These are phyloP conservation scores for Wolfiporia cocos DNA, from an alignment of 1,284 basidiomycete species.

Conservation along the genomic window DNA sequence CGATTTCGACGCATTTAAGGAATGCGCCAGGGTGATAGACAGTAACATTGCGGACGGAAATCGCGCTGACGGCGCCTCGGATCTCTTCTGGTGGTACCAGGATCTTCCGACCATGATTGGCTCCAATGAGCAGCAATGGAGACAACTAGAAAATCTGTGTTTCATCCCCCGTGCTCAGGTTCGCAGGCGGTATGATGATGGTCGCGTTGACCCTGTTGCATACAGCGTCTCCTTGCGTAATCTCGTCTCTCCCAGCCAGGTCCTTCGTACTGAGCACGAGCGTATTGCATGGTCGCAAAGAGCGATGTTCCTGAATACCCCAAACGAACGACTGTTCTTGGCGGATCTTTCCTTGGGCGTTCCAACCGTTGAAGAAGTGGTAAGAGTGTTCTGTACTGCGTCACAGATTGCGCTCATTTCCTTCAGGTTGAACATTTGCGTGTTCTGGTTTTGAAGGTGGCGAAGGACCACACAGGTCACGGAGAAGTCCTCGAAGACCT, in stretches of 20 bases:
- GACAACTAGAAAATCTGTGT: slow-evolving; percentile 23
- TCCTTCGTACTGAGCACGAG: slow-evolving; percentile 30
- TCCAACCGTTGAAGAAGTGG: slow-evolving; percentile 35
- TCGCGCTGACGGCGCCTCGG: slow-evolving; percentile 15
- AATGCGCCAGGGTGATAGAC: slow-evolving; percentile 7
- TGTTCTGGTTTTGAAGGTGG: slow-evolving; percentile 22
- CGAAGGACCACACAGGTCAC: slow-evolving; percentile 18
- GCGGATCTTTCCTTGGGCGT: slow-evolving; percentile 31
- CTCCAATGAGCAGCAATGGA: slow-evolving; percentile 23
- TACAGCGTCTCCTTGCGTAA: slow-evolving; percentile 22
- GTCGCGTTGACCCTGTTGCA: slow-evolving; percentile 7
- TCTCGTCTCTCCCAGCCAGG: slow-evolving; percentile 30
- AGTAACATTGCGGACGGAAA: not conserved
- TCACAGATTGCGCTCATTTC: not conserved
- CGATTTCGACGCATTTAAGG: slow-evolving; percentile 8
- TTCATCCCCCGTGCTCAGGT: slow-evolving; percentile 32
- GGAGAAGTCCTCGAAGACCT: slow-evolving; percentile 26
- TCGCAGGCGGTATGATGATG: slow-evolving; percentile 10
- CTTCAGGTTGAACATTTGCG: slow-evolving; percentile 32
- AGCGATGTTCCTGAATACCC: slow-evolving; percentile 23
- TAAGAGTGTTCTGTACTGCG: slow-evolving; percentile 19
- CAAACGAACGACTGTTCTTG: slow-evolving; percentile 24
- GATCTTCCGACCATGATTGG: slow-evolving; percentile 29
- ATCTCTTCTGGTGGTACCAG: slow-evolving; percentile 30
- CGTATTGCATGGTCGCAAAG: slow-evolving; percentile 40